These are phyloP conservation scores for Aspergillus oerlinghausenensis DNA, from an alignment of 2,329 filamentous ascomycete species.

Conservation along the genomic window DNA sequence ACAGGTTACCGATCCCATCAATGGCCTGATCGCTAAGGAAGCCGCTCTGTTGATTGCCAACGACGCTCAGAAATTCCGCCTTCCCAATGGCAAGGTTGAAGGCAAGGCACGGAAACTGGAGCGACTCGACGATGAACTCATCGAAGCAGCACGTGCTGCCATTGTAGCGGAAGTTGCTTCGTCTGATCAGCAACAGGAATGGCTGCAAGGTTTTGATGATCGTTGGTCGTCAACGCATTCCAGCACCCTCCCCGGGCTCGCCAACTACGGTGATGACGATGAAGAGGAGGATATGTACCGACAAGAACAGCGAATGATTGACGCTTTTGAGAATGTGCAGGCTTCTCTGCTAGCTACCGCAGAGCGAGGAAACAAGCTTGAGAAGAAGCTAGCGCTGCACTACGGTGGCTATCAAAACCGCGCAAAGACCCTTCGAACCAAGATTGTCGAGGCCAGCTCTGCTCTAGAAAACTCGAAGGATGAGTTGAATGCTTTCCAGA, in stretches of 20 bases:
- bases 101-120: conserved; percentile 59
- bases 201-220: conserved; percentile 46
- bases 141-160: conserved; percentile 71
- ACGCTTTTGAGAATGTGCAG: conserved; percentile 72
- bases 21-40: conserved; percentile 69
- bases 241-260: conserved; percentile 65
- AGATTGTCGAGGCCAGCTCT: conserved; percentile 70
- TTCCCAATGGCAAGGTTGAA: conserved; percentile 63
- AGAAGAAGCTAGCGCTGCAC: conserved; percentile 86
- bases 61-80: conserved; percentile 70
- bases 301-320: conserved; percentile 57
- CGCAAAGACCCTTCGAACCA: conserved; percentile 71
- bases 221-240: conserved; percentile 50
- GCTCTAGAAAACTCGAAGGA: conserved; percentile 68
- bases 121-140: conserved; percentile 63
- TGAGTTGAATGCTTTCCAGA: conserved; percentile 69
- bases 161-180: conserved; percentile 64
- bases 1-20: conserved; percentile 58
- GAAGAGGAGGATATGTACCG: conserved; percentile 62
- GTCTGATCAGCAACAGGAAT: conserved; percentile 46
- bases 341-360: conserved; percentile 69
- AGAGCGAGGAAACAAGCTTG: conserved; percentile 76
- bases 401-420: conserved; percentile 88
- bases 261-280: conserved; percentile 73
- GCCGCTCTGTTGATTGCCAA: conserved; percentile 74